Evolutionary conservation across 768 basidiomycete species (phyloP).

Genomic region (Rhizopogon roseolus): DNA sequence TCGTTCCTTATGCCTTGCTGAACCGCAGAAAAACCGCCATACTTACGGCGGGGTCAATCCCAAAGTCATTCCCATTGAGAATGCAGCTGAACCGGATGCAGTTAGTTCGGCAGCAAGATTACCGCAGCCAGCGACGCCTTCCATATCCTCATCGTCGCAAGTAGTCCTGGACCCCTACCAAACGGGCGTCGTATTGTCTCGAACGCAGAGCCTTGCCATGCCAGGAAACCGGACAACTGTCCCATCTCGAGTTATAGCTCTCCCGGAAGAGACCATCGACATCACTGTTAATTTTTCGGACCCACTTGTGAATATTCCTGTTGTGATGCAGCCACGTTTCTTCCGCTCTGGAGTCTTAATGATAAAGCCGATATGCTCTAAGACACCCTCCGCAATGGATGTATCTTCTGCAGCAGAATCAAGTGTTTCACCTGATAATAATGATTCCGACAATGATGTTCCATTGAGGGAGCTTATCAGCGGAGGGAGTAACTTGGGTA

Average conservation of each 20-base stretch:
- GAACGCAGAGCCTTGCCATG: not conserved
- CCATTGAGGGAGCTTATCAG: not conserved
- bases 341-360: slow-evolving; percentile 23
- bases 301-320: not conserved
- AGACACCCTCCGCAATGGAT: not conserved
- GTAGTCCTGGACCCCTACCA: not conserved
- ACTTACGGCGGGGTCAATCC: not conserved
- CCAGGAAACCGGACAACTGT: not conserved
- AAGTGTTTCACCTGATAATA: not conserved
- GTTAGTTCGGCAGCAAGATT: not conserved
- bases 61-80: not conserved
- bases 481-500: not conserved
- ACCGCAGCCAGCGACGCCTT: not conserved
- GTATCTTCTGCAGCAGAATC: not conserved
- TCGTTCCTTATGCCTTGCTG: not conserved
- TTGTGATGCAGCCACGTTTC: slow-evolving; percentile 11
- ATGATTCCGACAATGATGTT: not conserved
- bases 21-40: not conserved
- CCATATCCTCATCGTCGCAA: not conserved
- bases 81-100: not conserved
- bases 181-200: not conserved
- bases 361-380: slow-evolving; percentile 7
- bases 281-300: slow-evolving; percentile 2
- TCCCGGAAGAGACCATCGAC: slow-evolving; percentile 5
- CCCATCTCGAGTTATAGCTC: not conserved